phyloP scores from a whole-genome alignment of 805 yeast species.

The Hermanozyma aechmeae region DNA sequence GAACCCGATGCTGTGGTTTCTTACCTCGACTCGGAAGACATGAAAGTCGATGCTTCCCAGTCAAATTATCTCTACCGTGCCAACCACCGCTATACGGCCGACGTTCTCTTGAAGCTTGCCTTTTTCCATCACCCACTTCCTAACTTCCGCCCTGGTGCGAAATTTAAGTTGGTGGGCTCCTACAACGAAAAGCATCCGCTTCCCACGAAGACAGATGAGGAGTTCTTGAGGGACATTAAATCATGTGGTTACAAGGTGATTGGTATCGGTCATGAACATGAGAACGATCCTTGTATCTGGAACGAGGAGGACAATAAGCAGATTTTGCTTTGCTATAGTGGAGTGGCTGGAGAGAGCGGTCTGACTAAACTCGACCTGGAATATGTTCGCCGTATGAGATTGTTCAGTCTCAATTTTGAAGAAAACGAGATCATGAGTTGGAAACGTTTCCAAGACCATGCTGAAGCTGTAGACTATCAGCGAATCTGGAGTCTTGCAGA shows the following conservation, averaged over 20 bases:
- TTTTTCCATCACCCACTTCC: conserved; percentile 35
- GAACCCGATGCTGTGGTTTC: conserved; percentile 18
- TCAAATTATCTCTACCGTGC: conserved; percentile 24
- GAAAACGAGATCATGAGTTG: conserved; percentile 22
- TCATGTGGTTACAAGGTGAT: conserved; percentile 27
- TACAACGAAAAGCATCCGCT: conserved; percentile 29
- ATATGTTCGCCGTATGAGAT: conserved; percentile 23
- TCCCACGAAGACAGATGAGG: conserved; percentile 17
- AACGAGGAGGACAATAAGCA: conserved; percentile 8
- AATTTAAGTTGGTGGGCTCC: conserved; percentile 27
- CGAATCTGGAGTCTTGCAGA: too few species aligned
- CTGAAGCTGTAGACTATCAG: too few species aligned
- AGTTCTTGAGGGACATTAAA: conserved; percentile 23
- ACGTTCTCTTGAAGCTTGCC: conserved; percentile 10
- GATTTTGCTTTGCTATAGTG: conserved; percentile 31
- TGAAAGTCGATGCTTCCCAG: conserved; percentile 21
- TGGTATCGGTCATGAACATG: conserved; percentile 35
- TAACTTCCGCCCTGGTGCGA: conserved; percentile 31
- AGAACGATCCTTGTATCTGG: conserved; percentile 32
- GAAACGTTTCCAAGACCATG: too few species aligned
- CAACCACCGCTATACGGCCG: conserved; percentile 7
- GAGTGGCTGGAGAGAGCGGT: conserved; percentile 30
- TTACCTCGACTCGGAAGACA: conserved; percentile 23
- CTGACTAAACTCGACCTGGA: conserved; percentile 14
- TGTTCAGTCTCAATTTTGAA: conserved; percentile 24